Conservation (phyloP, 768 basidiomycete genomes). For the Suillus subluteus region DNA sequence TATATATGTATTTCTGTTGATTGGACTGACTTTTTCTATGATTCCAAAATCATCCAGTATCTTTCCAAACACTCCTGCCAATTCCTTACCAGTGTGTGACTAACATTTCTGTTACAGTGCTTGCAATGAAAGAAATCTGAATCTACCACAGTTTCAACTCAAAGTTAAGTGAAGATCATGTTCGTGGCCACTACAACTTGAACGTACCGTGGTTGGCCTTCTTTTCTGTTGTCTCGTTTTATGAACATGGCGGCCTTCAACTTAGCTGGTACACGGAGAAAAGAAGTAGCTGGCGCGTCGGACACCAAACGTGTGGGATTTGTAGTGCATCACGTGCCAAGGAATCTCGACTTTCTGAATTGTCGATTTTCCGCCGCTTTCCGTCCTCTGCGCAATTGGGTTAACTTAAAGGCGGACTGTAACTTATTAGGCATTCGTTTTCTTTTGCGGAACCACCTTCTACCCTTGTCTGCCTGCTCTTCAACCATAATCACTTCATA, state of each 20-base stretch:
- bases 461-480: background rate
- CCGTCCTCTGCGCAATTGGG: background rate
- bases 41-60: too few relatives aligned
- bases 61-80: too few relatives aligned
- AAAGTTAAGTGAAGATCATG: background rate
- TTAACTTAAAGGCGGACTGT: slow-evolving; percentile 9
- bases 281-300: too few relatives aligned
- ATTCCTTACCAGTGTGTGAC: too few relatives aligned
- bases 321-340: background rate
- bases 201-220: background rate
- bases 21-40: too few relatives aligned
- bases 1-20: too few relatives aligned
- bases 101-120: too few relatives aligned
- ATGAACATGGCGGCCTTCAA: background rate
- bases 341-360: slow-evolving; percentile 10
- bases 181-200: background rate
- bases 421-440: background rate
- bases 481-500: background rate
- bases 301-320: background rate
- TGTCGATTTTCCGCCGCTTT: slow-evolving; percentile 11
- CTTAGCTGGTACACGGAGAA: background rate
- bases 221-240: background rate
- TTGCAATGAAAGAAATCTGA: background rate
- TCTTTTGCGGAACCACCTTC: slow-evolving; percentile 1
- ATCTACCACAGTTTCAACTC: background rate